Percentiles rank a stretch among this genome's conserved stretches.
These are phyloP conservation scores for Clavispora carvajalis DNA, from an alignment of 805 yeast genomes.

Conservation along the genomic window DNA sequence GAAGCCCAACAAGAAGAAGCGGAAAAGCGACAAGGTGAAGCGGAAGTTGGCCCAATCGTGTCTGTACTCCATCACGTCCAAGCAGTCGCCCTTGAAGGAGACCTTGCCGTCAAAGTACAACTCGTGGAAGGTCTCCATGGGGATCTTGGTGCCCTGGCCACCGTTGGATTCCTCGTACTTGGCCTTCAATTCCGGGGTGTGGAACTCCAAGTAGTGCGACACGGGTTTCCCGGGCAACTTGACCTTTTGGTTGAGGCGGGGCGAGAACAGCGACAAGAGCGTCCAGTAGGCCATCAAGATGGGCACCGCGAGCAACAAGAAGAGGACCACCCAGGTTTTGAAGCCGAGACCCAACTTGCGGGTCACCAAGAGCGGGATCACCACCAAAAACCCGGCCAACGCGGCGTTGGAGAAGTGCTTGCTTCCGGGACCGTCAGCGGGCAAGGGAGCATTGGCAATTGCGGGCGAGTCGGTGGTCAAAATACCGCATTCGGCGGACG, in stretches of 20 bases:
- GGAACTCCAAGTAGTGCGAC: slow-evolving; percentile 76
- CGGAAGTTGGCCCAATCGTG: slow-evolving; percentile 88
- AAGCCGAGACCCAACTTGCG: slow-evolving; percentile 66
- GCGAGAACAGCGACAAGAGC: slow-evolving; percentile 66
- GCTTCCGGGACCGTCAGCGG: slow-evolving; percentile 89
- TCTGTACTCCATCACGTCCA: slow-evolving; percentile 78
- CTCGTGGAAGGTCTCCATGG: slow-evolving; percentile 90
- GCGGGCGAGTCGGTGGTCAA: slow-evolving; percentile 50
- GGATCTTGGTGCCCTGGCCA: slow-evolving; percentile 70
- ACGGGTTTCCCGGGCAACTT: slow-evolving; percentile 72
- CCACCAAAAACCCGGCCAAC: slow-evolving; percentile 43
- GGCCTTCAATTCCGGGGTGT: slow-evolving; percentile 59
- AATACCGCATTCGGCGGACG: slow-evolving; percentile 30
- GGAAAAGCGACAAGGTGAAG: slow-evolving; percentile 73
- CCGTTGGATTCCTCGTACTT: slow-evolving; percentile 51
- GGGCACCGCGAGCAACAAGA: slow-evolving; percentile 55
- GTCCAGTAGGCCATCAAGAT: slow-evolving; percentile 83
- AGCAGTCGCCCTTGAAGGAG: slow-evolving; percentile 79
- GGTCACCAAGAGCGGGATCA: slow-evolving; percentile 59
- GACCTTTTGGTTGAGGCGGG: slow-evolving; percentile 75
- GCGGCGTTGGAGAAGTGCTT: slow-evolving; percentile 64
- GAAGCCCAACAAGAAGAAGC: slow-evolving; percentile 78
- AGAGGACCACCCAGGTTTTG: slow-evolving; percentile 60
- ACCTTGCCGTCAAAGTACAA: slow-evolving; percentile 80
- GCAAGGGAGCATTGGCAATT: slow-evolving; percentile 79